A percentile compares a stretch with the other conserved stretches of the same genome.
These are phyloP conservation scores for Albizia julibrissin DNA, from an alignment of 306 rosid genomes.

Conservation along the genomic window DNA sequence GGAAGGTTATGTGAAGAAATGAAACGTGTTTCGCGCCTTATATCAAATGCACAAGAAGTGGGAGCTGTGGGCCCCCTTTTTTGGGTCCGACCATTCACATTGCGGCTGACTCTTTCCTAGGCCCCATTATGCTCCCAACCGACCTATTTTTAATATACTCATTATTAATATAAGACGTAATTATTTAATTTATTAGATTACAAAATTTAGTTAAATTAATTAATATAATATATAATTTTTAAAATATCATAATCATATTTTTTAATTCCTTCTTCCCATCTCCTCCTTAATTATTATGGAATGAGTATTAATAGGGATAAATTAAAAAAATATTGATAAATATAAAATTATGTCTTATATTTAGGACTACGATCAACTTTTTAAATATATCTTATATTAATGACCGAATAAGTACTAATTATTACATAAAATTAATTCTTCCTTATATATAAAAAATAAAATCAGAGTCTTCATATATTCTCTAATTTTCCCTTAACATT, in stretches of 20 bases:
- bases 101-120: not conserved
- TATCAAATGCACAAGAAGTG: not conserved
- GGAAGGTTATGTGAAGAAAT: not conserved
- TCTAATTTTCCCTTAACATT: not conserved
- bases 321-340: too few relatives aligned
- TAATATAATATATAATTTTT: too few relatives aligned
- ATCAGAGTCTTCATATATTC: not conserved
- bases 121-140: not conserved
- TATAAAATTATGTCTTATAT: too few relatives aligned
- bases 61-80: not conserved
- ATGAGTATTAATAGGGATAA: fast-evolving
- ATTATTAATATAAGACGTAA: too few relatives aligned
- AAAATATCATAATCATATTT: too few relatives aligned
- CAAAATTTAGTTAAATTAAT: too few relatives aligned
- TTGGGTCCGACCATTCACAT: not conserved
- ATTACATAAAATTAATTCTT: too few relatives aligned
- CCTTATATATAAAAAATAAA: not conserved
- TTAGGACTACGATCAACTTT: too few relatives aligned
- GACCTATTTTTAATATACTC: not conserved
- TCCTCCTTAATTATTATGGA: too few relatives aligned
- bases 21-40: not conserved
- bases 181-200: too few relatives aligned
- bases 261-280: fast-evolving
- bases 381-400: too few relatives aligned
- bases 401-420: too few relatives aligned